Evolutionary conservation across 495 filamentous ascomycete genomes (phyloP).

Genomic region (Chaetomium tenue): DNA sequence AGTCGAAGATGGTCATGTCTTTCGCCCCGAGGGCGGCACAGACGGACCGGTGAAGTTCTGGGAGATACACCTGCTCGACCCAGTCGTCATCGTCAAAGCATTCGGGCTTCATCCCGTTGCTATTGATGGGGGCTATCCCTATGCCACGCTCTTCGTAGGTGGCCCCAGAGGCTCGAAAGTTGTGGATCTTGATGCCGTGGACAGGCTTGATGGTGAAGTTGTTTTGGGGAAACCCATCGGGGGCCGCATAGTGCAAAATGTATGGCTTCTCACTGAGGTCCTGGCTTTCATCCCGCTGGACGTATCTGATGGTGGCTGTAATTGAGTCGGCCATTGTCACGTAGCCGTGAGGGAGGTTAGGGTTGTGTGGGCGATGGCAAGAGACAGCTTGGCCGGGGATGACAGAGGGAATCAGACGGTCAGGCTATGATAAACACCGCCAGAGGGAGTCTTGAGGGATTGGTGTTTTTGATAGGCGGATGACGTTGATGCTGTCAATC

Average conservation of each 20-base stretch:
- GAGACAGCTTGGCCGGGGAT: too few species aligned
- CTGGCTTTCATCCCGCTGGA: not conserved
- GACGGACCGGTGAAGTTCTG: not conserved
- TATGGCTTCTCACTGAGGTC: not conserved
- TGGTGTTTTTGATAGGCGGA: too few species aligned
- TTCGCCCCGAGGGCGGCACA: too few species aligned
- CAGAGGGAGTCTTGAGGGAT: too few species aligned
- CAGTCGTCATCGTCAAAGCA: constrained; percentile 7
- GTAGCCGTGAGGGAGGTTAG: not conserved
- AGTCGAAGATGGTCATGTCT: too few species aligned
- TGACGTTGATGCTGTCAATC: too few species aligned
- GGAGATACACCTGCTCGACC: not conserved
- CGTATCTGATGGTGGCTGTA: constrained; percentile 3
- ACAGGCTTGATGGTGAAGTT: constrained; percentile 5
- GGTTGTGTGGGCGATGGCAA: too few species aligned
- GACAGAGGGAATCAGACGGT: too few species aligned
- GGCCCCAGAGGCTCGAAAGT: not conserved
- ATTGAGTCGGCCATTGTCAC: not conserved
- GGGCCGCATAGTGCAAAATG: not conserved
- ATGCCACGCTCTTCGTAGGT: not conserved
- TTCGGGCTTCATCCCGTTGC: not conserved
- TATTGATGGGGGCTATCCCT: not conserved
- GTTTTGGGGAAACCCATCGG: not conserved
- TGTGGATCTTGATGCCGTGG: not conserved
- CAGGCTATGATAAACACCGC: too few species aligned